Base-by-base conservation (phyloP, 1,284 basidiomycete species). In the Sporisorium scitamineum region DNA sequence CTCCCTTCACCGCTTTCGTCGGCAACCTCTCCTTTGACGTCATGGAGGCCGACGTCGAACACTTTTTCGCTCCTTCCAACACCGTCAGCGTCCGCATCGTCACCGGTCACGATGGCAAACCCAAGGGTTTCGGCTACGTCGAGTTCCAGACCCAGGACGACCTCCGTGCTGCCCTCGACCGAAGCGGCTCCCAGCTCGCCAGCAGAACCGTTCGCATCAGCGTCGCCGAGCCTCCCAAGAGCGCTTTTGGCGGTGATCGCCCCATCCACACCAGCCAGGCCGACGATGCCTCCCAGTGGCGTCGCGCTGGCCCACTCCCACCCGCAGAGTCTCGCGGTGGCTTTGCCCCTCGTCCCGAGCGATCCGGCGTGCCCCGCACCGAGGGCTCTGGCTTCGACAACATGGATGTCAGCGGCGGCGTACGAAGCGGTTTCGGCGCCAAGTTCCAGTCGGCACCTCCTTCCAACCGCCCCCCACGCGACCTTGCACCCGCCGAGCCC, bases 111-210 rank as follows among this genome's bases (percentile, higher is more conserved):
- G 87, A 87, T 53, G 94, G 95, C 60, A 94, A 94, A 86, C 93
- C 94, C 34, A 98, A 97, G 86, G 97, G 97, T 1, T 99, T 97
- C 87, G 97, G 96, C 34, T 99, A 99, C 85, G 91, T 98, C 74
- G 96, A 99, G 85, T 99, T 98, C 83, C 89, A 88, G 41, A 91
- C 92, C 58, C 85, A 94, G 64, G 93, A 95, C 41, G 91, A 90
- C 48, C 88, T 98, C 72, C 95, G 94, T 87, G 90, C 91, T 60
- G 96, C 92, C 7, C 72, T 85, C 32, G 76, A 74, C 52, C 73
- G 74, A 56, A 80, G 68, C 58, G 82, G 82, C 34, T 48, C 60
- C 47, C 80, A 87, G 78, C 88, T 99, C 56, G 90, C 90, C 34
- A 93, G 92, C 50, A 90, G 97, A 71, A 90, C 89, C 26, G 89